phyloP scores from a whole-genome alignment of 345 rosid genomes.

The Eutrema japonicum region DNA sequence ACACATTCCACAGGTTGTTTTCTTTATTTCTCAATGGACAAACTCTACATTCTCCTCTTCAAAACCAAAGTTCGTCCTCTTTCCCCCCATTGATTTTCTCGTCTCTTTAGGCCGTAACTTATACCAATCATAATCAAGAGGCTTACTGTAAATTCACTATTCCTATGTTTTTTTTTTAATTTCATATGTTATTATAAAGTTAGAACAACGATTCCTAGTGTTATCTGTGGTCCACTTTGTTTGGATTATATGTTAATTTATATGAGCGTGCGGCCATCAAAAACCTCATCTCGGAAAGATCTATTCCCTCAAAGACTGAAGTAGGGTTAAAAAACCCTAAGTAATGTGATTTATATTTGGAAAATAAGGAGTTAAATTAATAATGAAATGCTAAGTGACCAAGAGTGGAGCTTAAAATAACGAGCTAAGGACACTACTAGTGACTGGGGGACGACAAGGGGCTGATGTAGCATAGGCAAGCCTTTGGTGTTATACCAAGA shows the following conservation, averaged over 20 bases:
- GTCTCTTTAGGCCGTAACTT: conserved; percentile 28
- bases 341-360: background rate
- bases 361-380: background rate
- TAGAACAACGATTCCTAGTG: background rate
- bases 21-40: conserved; percentile 84
- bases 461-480: conserved; percentile 2
- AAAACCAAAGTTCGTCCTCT: conserved; percentile 65
- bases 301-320: background rate
- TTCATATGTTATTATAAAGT: background rate
- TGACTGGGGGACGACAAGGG: background rate
- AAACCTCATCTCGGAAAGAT: background rate
- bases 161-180: background rate
- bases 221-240: background rate
- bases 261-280: background rate
- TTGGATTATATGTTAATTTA: background rate
- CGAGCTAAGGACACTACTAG: background rate
- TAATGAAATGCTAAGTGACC: background rate
- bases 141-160: conserved; percentile 40
- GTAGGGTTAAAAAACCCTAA: background rate
- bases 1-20: conserved; percentile 86
- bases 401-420: background rate
- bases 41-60: conserved; percentile 66
- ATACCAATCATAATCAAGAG: conserved; percentile 25
- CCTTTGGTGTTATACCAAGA: background rate
- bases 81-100: conserved; percentile 30